Evolutionary conservation across 2,329 filamentous ascomycete species (phyloP), one percentile per base, ranked within the genome.

Genomic region (Verticillium longisporum): DNA sequence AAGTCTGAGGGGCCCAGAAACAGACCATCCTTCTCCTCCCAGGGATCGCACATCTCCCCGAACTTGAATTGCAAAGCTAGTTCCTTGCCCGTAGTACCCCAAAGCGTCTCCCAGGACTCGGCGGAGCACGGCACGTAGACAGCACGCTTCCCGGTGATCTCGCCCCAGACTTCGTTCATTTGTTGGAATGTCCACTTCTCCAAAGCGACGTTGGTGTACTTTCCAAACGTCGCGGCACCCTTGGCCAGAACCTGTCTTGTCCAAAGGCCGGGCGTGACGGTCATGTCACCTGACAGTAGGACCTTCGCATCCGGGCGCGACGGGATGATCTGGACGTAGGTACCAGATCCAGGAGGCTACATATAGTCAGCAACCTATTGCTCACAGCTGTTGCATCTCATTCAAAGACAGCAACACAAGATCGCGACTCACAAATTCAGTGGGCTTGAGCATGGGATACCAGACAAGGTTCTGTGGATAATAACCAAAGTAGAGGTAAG

Each of bases 401-500:
- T 31, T 31, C 26, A 4, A 4, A 31, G 26, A 31, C 26, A 21
- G 21, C 45, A 11, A 53, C n/a, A 11, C 18, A 6, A 18, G 37
- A 32, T 4, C 7, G 11, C 9, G 21, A 53, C 56, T 58, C 37
- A 58, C 56, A 18, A 33, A 58, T 33, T 58, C 56, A 9, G 26
- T 50, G 11, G 62, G 62, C 37, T 54, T 61, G 0, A 60, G 21
- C 11, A 62, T 45, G 4, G 63, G 62, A 26, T 58, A 33, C 18
- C 26, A 63, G 4, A 56, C 62, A 14, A 73, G 66, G 54, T 78
- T 79, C 4, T 62, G 63, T 2, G 71, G 70, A 58, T 75, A 79
- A 45, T 66, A 75, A 1, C 67, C 67, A 6, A 74, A 59, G 71
- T 72, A 76, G 4, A 78, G 60, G 57, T 76, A 77, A 0, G 76